Conservation (phyloP, 108 stramenopile genomes). For the Cafeteria roenbergensis region DNA sequence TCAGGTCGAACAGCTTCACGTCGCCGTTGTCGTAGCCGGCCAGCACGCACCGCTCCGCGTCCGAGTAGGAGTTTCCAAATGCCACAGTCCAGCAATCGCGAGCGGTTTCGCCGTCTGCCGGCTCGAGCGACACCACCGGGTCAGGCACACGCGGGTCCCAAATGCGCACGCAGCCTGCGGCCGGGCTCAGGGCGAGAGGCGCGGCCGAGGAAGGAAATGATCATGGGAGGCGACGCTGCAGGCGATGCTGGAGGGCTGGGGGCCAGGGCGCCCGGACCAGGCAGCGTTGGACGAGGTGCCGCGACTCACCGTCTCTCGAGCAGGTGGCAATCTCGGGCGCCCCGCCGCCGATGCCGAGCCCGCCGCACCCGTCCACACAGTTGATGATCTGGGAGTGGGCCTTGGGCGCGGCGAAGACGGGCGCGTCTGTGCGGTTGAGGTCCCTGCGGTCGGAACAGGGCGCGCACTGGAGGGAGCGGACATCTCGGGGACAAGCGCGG, state of each 20-base stretch:
- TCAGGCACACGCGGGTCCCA: constrained; percentile 60
- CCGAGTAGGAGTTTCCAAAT: constrained; percentile 64
- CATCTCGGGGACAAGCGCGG: background rate
- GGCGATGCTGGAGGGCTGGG: too few species aligned
- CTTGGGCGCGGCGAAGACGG: constrained; percentile 45
- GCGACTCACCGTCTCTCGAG: constrained; percentile 65
- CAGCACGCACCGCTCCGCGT: constrained; percentile 59
- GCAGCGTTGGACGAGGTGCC: too few species aligned
- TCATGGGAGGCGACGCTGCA: too few species aligned
- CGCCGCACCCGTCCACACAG: constrained; percentile 65
- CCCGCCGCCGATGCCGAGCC: constrained; percentile 44
- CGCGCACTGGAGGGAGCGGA: background rate
- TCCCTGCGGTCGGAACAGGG: constrained; percentile 14
- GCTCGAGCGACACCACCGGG: constrained; percentile 54
- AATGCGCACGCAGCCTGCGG: constrained; percentile 44
- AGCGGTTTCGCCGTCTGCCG: constrained; percentile 47
- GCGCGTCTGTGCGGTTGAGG: constrained; percentile 24
- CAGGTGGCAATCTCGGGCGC: constrained; percentile 71
- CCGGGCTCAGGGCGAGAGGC: too few species aligned
- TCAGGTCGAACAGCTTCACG: constrained; percentile 64
- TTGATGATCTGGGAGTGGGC: constrained; percentile 60
- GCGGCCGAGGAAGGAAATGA: too few species aligned
- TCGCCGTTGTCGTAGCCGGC: constrained; percentile 82
- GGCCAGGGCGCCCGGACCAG: too few species aligned
- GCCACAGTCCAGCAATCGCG: constrained; percentile 72